Percentiles rank a stretch among this genome's conserved stretches.
Evolutionary conservation across 1,139 yeast genomes (phyloP).

Genomic region (Candida mesenterica): DNA sequence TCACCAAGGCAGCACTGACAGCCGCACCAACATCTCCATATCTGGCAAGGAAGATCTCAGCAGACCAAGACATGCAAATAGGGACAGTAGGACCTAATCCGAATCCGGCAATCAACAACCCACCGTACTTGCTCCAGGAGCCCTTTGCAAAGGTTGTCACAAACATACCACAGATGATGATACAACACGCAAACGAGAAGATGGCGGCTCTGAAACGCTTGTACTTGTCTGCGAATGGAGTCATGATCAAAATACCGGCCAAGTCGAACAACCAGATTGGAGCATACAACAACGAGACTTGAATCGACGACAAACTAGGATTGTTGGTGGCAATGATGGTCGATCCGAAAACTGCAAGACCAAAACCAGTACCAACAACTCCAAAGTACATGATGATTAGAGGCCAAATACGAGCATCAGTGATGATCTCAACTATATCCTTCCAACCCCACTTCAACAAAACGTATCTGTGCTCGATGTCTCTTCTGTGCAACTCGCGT

Average conservation of each 20-base stretch:
- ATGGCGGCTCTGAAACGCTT: conserved; percentile 57
- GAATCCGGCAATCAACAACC: conserved; percentile 76
- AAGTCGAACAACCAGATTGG: conserved; percentile 90
- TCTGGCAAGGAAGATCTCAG: conserved; percentile 67
- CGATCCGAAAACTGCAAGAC: conserved; percentile 82
- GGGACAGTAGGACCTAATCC: conserved; percentile 93
- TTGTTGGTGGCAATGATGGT: conserved; percentile 70
- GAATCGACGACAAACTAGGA: conserved; percentile 62
- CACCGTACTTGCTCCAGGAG: conserved; percentile 76
- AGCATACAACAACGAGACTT: conserved; percentile 74
- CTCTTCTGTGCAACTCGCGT: conserved; percentile 56
- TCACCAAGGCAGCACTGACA: conserved; percentile 76
- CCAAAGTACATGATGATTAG: conserved; percentile 86
- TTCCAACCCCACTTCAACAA: conserved; percentile 56
- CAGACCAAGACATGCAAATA: conserved; percentile 82
- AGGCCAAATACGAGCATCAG: conserved; percentile 76
- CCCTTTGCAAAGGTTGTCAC: conserved; percentile 76
- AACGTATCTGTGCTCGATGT: conserved; percentile 52
- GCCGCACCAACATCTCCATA: conserved; percentile 88
- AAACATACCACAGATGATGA: conserved; percentile 72
- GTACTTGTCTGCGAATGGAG: conserved; percentile 77
- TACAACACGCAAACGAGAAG: conserved; percentile 58
- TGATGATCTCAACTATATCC: conserved; percentile 56
- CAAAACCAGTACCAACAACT: conserved; percentile 86
- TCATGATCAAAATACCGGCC: conserved; percentile 69